Base-by-base conservation (phyloP, 2,329 filamentous ascomycete genomes). In the Apiospora pterosperma region DNA sequence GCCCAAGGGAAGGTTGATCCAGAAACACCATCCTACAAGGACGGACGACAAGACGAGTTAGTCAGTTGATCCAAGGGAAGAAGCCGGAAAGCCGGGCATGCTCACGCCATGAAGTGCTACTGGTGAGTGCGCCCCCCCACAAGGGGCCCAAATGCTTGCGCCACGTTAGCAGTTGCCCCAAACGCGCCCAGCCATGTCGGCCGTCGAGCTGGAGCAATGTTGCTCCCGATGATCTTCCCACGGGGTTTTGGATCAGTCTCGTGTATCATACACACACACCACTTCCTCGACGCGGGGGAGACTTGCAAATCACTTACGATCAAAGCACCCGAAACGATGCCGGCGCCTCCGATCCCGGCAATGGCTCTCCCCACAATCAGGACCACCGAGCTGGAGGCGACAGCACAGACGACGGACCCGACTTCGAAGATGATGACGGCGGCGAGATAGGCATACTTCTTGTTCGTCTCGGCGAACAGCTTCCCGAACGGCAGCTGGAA, bases 351-450 rank as follows among this genome's bases (percentile, higher is more conserved):
- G 1, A 79, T 62, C 6, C 80, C 79, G 59, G 77, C 74, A 31
- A 81, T 72, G 48, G 77, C 79, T 19, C 79, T 74, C 4, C 80
- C 79, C 38, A 80, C 36, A 31, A 81, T 80, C 58, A 81, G 76
- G 23, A 75, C 75, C 21, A 74, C 67, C 4, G 77, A 79, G 65
- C 64, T 77, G 11, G 78, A 77, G 21, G 79, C 79, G 1, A 76
- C 75, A 10, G 77, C 79, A 64, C 78, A 80, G 48, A 81, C 66
- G 31, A 76, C 75, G 5, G 76, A 79, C 2, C 79, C 78, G 44
- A 76, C 65, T 69, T 79, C 77, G 66, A 79, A 79, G 25, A 79
- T 68, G 21, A 73, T 16, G 36, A 79, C 71, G 41, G 72, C 67
- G 23, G 64, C 36, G 23, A 77, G 67, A 62, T 76, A 77, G 62